Evolutionary conservation across 1,139 yeast genomes (phyloP), one percentile per base, ranked within the genome.

Genomic region (Geotrichum phurueaensis): DNA sequence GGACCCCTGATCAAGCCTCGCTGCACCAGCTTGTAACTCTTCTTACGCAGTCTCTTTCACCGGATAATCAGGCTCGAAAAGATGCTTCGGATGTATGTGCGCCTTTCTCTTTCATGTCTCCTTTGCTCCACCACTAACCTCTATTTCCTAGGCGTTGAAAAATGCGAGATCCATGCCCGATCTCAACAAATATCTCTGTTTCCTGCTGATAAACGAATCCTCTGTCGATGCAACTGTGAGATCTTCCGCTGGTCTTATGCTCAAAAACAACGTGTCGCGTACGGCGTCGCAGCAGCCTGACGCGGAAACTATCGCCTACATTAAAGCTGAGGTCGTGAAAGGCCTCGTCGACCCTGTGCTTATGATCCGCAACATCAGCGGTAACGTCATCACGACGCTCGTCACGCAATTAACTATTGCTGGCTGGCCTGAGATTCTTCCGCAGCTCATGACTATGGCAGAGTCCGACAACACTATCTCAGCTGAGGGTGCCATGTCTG

Each of bases 241-340:
- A 61, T 97, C 97, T 0, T 86, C 96, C 0, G 94, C 97, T 1
- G 99, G 98, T n/a, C 76, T 92, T 63, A 80, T 86, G 69, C 80
- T 94, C 71, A 94, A 94, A 72, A 92, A 92, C 73, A 81, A 83
- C 63, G 78, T 89, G 52, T 71, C 84, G 56, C 65, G 72, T 60
- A 65, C 70, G 64, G 67, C 72, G 65, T 39, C 45, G n/a, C 45
- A 39, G 18, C 51, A 51, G 45, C 43, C 56, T 43, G 56, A 54
- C 33, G 51, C 47, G 23, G 60, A 65, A 61, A 57, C 54, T 12
- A 62, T 72, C 48, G 76, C 76, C 25, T 87, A 85, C 69, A 76
- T 91, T 33, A 79, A 88, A 67, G 76, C 79, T 18, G 79, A 84
- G 66, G 79, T 91, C 29, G 75, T 89, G 51, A 79, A 80, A 61